phyloP scores from a whole-genome alignment of 495 filamentous ascomycete genomes.

The Lophiotrema nucula region DNA sequence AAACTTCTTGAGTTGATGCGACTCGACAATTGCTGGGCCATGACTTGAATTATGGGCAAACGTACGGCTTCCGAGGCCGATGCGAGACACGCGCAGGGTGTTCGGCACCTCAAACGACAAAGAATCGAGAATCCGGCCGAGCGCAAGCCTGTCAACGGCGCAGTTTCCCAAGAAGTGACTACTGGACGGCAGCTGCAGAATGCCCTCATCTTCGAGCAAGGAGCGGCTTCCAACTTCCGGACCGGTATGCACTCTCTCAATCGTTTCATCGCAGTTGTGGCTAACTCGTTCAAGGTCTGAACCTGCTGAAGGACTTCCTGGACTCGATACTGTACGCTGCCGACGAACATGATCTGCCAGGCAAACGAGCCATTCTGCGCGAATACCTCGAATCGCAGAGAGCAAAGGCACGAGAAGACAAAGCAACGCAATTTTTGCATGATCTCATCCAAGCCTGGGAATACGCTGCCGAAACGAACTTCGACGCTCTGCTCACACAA shows the following conservation, averaged over 20 bases:
- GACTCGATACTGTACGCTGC: conserved; percentile 55
- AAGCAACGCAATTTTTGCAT: conserved; percentile 60
- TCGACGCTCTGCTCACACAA: conserved; percentile 70
- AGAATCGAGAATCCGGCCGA: conserved; percentile 10
- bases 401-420: conserved; percentile 52
- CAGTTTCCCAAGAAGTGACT: conserved; percentile 11
- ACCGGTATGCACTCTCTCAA: conserved; percentile 8
- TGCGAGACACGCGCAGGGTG: background rate
- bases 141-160: background rate
- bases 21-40: too few relatives aligned
- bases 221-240: conserved; percentile 13
- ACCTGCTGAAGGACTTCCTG: conserved; percentile 74
- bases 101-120: conserved; percentile 27
- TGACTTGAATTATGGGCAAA: conserved; percentile 26
- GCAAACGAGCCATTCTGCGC: conserved; percentile 56
- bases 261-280: background rate
- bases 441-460: conserved; percentile 79
- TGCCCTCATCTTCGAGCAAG: conserved; percentile 29
- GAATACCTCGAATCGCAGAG: conserved; percentile 71
- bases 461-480: conserved; percentile 67
- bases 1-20: too few relatives aligned
- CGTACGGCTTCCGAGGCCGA: conserved; percentile 24
- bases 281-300: conserved; percentile 55
- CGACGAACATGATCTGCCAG: conserved; percentile 33
- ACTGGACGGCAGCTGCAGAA: conserved; percentile 30